Conservation (phyloP, 2,329 filamentous ascomycete genomes). For the Chrysoporthe cubensis region DNA sequence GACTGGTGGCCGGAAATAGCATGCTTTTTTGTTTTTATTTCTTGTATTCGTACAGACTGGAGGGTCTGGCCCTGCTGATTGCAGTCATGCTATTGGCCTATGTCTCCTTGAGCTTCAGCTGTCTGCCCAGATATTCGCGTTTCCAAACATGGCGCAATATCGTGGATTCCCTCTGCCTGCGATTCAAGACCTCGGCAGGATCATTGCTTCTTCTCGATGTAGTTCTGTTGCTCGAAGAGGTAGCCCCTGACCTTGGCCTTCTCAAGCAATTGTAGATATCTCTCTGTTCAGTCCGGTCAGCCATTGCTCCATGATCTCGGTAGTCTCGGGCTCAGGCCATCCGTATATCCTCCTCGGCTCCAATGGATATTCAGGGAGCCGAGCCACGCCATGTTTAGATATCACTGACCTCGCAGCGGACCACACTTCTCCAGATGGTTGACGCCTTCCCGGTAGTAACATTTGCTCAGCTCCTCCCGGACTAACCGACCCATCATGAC, state of each 20-base stretch:
- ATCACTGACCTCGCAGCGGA: slow-evolving; percentile 72
- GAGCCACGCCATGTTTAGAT: slow-evolving; percentile 16
- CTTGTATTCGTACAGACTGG: slow-evolving; percentile 14
- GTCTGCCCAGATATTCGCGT: slow-evolving; percentile 1
- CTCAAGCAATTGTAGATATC: slow-evolving; percentile 78
- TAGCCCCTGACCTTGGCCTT: slow-evolving; percentile 78
- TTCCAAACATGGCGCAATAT: not conserved
- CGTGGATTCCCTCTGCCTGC: too few species aligned
- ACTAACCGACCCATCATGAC: slow-evolving; percentile 88
- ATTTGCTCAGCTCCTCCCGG: slow-evolving; percentile 82
- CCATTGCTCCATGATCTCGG: slow-evolving; percentile 2
- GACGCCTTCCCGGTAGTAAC: slow-evolving; percentile 81
- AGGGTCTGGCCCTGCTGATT: slow-evolving; percentile 9
- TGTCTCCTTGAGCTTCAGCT: slow-evolving; percentile 7
- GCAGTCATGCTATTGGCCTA: slow-evolving; percentile 8
- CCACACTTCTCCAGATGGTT: slow-evolving; percentile 91
- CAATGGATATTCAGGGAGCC: not conserved
- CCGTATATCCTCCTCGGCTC: not conserved
- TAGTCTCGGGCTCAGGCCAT: not conserved
- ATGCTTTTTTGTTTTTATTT: slow-evolving; percentile 6
- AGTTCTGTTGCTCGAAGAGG: slow-evolving; percentile 80
- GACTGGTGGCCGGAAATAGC: not conserved
- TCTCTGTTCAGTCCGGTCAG: slow-evolving; percentile 54
- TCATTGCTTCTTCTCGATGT: slow-evolving; percentile 54
- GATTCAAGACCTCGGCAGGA: not conserved